Evolutionary conservation across 495 filamentous ascomycete genomes (phyloP).

Genomic region (Podospora sp.): DNA sequence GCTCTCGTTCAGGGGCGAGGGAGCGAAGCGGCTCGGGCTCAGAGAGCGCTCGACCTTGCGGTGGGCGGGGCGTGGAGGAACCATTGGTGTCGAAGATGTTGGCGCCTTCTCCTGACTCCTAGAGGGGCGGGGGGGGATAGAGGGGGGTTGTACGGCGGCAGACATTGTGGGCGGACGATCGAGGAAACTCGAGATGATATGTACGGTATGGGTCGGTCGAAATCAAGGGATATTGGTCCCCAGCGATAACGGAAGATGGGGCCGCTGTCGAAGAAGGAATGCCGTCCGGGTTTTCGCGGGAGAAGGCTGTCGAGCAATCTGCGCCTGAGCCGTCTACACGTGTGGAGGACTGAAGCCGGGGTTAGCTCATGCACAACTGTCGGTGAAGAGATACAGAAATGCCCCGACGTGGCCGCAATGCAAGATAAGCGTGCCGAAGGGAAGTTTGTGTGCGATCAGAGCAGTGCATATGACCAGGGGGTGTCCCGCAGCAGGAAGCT

Average conservation of each 20-base stretch:
- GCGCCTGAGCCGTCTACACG: constrained; percentile 15
- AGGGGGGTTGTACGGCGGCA: constrained; percentile 51
- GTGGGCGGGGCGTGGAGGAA: constrained; percentile 72
- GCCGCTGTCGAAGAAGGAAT: neutral
- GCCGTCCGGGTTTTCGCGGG: constrained; percentile 20
- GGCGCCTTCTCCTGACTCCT: constrained; percentile 45
- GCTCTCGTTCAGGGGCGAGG: constrained; percentile 79
- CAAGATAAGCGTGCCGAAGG: constrained; percentile 29
- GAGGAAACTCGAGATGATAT: neutral
- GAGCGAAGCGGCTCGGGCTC: constrained; percentile 79
- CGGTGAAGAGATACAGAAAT: constrained; percentile 29
- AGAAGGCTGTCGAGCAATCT: constrained; percentile 12
- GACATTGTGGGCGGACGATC: constrained; percentile 37
- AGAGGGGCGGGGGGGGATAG: constrained; percentile 67
- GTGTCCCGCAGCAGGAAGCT: neutral
- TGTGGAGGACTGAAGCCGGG: constrained; percentile 10
- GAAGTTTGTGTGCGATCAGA: neutral
- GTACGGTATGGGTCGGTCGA: neutral
- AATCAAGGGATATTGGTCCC: constrained; percentile 1
- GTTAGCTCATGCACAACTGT: constrained; percentile 26
- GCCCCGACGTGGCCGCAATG: constrained; percentile 18
- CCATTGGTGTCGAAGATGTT: constrained; percentile 45
- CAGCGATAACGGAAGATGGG: constrained; percentile 18
- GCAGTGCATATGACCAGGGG: neutral
- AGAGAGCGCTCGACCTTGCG: constrained; percentile 72